phyloP scores from a whole-genome alignment of 805 yeast species.

The Jamesozyma hellenica region DNA sequence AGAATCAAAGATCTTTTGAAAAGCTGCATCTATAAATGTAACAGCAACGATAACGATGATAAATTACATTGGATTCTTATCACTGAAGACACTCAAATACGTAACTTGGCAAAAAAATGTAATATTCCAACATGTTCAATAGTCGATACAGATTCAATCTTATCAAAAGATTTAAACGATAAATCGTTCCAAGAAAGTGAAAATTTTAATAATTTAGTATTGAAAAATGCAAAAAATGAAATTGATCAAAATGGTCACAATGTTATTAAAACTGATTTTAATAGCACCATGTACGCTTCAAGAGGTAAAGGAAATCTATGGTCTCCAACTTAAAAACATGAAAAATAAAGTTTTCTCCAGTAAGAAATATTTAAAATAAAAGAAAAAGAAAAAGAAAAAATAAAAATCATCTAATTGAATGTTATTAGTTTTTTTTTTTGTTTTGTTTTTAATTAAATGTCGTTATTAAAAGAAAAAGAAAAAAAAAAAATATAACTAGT shows the following conservation, averaged over 20 bases:
- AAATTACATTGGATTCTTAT: conserved; percentile 45
- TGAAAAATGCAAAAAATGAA: conserved; percentile 15
- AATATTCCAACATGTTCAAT: conserved; percentile 37
- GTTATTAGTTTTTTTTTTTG: too few species aligned
- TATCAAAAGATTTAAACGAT: conserved; percentile 19
- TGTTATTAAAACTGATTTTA: conserved; percentile 36
- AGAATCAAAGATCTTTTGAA: conserved; percentile 46
- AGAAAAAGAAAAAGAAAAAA: too few species aligned
- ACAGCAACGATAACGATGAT: conserved; percentile 31
- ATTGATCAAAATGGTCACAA: conserved; percentile 22
- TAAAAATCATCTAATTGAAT: too few species aligned
- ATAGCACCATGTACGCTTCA: conserved; percentile 45
- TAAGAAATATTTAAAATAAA: too few species aligned
- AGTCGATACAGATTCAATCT: conserved; percentile 21
- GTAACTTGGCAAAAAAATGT: conserved; percentile 46
- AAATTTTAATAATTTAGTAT: conserved; percentile 17
- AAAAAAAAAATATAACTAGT: too few species aligned
- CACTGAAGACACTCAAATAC: conserved; percentile 51
- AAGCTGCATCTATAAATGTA: conserved; percentile 47
- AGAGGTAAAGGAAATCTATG: conserved; percentile 53
- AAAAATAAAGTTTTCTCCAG: too few species aligned
- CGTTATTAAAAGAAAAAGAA: too few species aligned
- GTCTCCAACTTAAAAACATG: conserved; percentile 34
- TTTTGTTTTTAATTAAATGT: too few species aligned
- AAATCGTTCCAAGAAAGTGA: conserved; percentile 16